phyloP scores from a whole-genome alignment of 129 eudicot species.

The Flaveria brownii region DNA sequence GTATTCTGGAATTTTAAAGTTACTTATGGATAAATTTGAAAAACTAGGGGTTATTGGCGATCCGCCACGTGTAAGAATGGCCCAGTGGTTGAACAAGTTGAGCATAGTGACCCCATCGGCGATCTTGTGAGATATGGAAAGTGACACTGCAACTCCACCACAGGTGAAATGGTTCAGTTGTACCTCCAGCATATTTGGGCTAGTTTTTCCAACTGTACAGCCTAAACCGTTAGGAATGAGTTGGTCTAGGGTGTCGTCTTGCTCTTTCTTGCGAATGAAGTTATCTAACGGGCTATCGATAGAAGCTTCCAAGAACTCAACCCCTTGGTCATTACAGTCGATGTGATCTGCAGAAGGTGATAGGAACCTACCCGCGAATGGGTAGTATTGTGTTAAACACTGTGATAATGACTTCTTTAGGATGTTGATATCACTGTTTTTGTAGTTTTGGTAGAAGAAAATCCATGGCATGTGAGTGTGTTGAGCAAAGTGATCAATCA shows the following conservation, averaged over 20 bases:
- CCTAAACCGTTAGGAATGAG: slow-evolving; percentile 11
- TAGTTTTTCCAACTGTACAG: neutral
- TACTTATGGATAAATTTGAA: neutral
- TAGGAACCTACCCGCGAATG: slow-evolving; percentile 7
- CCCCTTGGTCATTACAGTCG: slow-evolving; percentile 13
- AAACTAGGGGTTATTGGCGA: neutral
- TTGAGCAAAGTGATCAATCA: slow-evolving; percentile 7
- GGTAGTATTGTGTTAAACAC: slow-evolving; percentile 1
- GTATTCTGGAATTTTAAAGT: neutral
- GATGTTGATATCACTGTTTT: slow-evolving; percentile 7
- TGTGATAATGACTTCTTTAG: slow-evolving; percentile 14
- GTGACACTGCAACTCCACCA: slow-evolving; percentile 1
- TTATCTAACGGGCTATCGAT: neutral
- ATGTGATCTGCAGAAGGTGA: neutral
- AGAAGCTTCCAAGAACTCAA: slow-evolving; percentile 1
- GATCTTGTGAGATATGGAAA: slow-evolving; percentile 7
- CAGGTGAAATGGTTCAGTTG: slow-evolving; percentile 9
- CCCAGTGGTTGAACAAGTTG: slow-evolving; percentile 16
- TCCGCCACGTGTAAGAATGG: neutral
- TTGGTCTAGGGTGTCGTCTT: slow-evolving; percentile 11
- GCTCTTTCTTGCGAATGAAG: neutral
- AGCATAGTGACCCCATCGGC: slow-evolving; percentile 3
- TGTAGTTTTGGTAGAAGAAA: slow-evolving; percentile 15
- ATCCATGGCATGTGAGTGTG: slow-evolving; percentile 10
- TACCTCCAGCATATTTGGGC: neutral